Evolutionary conservation across 2,329 filamentous ascomycete genomes (phyloP), one percentile per base, ranked within the genome.

Genomic region (Polytolypa hystricis): DNA sequence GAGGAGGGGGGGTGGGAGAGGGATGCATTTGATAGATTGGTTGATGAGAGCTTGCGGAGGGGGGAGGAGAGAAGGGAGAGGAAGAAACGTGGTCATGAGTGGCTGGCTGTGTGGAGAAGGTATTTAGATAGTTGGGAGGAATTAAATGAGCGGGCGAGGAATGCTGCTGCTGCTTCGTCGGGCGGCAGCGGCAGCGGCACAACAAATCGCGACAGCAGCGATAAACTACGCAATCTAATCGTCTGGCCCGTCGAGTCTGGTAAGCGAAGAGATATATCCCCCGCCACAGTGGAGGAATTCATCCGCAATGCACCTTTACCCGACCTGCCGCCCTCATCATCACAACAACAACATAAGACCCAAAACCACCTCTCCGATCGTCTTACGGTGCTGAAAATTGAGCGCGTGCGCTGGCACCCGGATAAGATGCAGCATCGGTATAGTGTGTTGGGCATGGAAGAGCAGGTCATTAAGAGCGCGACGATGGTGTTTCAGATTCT

Each of bases 341-440:
- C 19, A 14, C 16, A 12, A 20, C 18, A 14, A 16, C 16, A 15
- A 11, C 11, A 10, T 5, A 35, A 20, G 7, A 4, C 11, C 4
- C 25, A 19, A n/a, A 15, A 16, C 5, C 35, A 26, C 10, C 18
- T 33, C 16, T 39, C 47, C 4, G 61, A 65, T 39, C 38, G 73
- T 14, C 37, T 61, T 10, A 64, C 69, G 30, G 56, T 71, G 4
- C 66, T 96, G 35, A 94, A 93, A 60, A 66, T 76, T 4, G 91
- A 98, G 65, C 76, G 91, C 35, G 79, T 96, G 12, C 72, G 86
- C 11, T 98, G 91, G 91, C 91, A 98, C 65, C 91, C 91, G 3
- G 91, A 98, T 62, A 98, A 96, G 67, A 82, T 96, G 38, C 85
- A 95, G 65, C 91, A 95, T 62, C 75, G 78, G 36, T 79, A 93